phyloP scores from a whole-genome alignment of 23 red algal species.

The Cyanidiococcus yangmingshanensis region DNA sequence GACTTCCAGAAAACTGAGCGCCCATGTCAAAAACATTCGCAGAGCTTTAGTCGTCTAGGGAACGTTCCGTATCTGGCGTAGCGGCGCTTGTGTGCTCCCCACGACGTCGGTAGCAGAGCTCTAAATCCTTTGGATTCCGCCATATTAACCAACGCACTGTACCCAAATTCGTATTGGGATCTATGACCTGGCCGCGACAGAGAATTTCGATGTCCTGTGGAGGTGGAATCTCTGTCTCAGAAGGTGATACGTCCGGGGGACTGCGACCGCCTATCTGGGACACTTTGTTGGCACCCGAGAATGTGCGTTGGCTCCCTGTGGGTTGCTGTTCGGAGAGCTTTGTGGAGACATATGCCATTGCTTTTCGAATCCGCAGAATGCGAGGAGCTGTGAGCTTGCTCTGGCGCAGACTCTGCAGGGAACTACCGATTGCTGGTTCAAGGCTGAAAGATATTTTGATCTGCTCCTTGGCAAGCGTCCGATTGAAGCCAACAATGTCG shows the following conservation, averaged over 20 bases:
- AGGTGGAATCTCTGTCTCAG: conserved; percentile 7
- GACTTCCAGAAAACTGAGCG: conserved; percentile 9
- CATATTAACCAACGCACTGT: conserved; percentile 71
- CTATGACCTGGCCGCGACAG: conserved; percentile 63
- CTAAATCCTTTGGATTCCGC: conserved; percentile 62
- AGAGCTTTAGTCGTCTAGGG: too few relatives aligned
- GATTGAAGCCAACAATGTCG: conserved; percentile 56
- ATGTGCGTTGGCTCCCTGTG: not conserved
- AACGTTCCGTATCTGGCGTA: not conserved
- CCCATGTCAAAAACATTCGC: too few relatives aligned
- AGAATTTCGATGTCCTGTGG: conserved; percentile 68
- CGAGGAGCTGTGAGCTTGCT: conserved; percentile 62
- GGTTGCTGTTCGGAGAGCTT: conserved; percentile 38
- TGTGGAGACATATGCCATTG: conserved; percentile 54
- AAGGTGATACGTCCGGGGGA: not conserved
- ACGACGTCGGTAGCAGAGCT: conserved; percentile 53
- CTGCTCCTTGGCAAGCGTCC: conserved; percentile 39
- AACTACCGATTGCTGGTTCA: conserved; percentile 47
- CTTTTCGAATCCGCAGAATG: conserved; percentile 71
- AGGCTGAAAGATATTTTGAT: conserved; percentile 72
- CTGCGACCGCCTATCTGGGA: not conserved
- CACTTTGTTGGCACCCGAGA: not conserved
- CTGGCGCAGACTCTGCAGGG: conserved; percentile 42
- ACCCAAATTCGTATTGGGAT: conserved; percentile 59
- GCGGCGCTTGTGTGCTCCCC: not conserved